Evolutionary conservation across 352 stramenopile species (phyloP), one percentile per base, ranked within the genome.

Genomic region (Phytopythium chamaehyphon): DNA sequence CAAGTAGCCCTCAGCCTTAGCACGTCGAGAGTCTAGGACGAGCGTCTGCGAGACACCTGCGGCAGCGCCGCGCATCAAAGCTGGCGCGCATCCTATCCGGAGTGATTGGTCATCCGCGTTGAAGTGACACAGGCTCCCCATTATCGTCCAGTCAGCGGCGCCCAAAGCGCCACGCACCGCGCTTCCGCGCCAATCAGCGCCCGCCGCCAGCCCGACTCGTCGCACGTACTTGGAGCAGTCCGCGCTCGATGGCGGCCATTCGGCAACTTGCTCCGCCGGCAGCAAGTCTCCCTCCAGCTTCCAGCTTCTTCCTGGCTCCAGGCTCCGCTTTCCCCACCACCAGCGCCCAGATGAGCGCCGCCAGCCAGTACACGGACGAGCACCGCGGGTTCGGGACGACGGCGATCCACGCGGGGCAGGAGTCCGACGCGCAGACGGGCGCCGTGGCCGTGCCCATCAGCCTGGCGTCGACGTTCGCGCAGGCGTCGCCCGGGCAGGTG

Each of bases 361-460:
- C 69, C 48, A 60, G 54, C 33, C 69, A 85, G 40, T 89, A 87
- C 70, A 55, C 64, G 37, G 79, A 90, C 66, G 79, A 90, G 63
- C 79, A 90, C 75, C 76, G 72, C 62, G 80, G 80, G 61, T 92
- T 92, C 63, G 81, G 81, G 62, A 92, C 81, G 48, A 86, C 68
- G 28, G 78, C 78, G 59, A 92, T 96, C 59, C 86, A 96, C 69
- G 82, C 69, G 23, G 86, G 84, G 38, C 86, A 96, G 51, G 71
- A 83, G 36, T 71, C 81, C 4, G 80, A 90, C 59, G 74, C 82
- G 64, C 73, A 73, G 62, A 92, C 80, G 2, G 76, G 83, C 52
- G 86, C 87, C 18, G 82, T 93, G 51, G 82, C 84, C 4, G 81
- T 93, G 51, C 93, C 95, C 46, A 97, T 98, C 59, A 96, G 88